phyloP scores from a whole-genome alignment of 2,329 filamentous ascomycete genomes.

The Colletotrichum somersetense region DNA sequence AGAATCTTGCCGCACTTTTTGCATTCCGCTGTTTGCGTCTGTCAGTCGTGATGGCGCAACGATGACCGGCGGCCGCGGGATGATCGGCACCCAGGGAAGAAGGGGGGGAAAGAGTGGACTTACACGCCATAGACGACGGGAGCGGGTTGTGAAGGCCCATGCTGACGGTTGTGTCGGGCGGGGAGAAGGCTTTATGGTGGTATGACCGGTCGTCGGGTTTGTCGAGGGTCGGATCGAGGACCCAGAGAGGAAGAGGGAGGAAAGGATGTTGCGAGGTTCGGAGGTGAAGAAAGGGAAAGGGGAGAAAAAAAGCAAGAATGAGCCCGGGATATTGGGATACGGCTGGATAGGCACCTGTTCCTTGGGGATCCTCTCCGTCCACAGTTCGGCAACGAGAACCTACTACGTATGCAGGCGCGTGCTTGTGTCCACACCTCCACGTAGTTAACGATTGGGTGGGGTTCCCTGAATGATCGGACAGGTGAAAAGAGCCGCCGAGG shows the following conservation, averaged over 20 bases:
- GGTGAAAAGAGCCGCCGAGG: conserved; percentile 28
- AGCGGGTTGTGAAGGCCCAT: conserved; percentile 78
- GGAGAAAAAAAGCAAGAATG: conserved; percentile 13
- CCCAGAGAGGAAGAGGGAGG: conserved; percentile 7
- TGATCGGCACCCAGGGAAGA: conserved; percentile 28
- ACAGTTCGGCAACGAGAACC: conserved; percentile 16
- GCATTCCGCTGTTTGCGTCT: conserved; percentile 81
- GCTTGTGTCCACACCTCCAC: conserved; percentile 31
- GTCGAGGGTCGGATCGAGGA: conserved; percentile 5
- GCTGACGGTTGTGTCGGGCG: conserved; percentile 42
- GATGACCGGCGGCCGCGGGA: conserved; percentile 42
- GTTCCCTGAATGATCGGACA: conserved; percentile 17
- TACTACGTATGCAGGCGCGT: neutral
- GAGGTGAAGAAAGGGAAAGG: conserved; percentile 9
- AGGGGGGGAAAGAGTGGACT: conserved; percentile 53
- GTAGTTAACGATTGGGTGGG: conserved; percentile 35
- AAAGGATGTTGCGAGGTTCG: conserved; percentile 4
- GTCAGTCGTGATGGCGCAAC: conserved; percentile 2
- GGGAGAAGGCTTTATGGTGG: conserved; percentile 5
- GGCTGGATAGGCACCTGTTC: conserved; percentile 21
- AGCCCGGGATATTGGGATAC: conserved; percentile 24
- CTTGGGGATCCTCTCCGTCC: conserved; percentile 23
- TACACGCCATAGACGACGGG: conserved; percentile 76
- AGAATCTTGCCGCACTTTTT: conserved; percentile 98
- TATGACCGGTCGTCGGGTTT: neutral